A percentile compares a stretch with the other conserved stretches of the same genome.
Conservation (phyloP, 495 filamentous ascomycete genomes). For the Xylaria bambusicola region DNA sequence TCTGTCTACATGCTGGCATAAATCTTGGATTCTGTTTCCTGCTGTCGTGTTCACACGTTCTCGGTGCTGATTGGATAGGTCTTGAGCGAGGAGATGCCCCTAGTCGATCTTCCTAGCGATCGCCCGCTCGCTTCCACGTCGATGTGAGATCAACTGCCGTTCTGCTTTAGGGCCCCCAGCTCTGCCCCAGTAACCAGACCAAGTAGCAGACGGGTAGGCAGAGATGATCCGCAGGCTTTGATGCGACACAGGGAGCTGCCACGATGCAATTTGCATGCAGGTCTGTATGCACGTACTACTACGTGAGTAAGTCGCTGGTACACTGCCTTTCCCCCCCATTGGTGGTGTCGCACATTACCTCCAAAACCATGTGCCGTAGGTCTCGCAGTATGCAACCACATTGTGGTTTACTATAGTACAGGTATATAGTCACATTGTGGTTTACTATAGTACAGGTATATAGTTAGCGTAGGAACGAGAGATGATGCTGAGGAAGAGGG, state of each 20-base stretch:
- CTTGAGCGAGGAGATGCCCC: background rate
- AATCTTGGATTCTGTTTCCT: too few species aligned
- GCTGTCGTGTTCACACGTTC: background rate
- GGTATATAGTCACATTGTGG: too few species aligned
- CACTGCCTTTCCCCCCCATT: background rate
- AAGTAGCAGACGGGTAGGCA: background rate
- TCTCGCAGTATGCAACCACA: too few species aligned
- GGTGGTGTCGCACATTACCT: too few species aligned
- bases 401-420: too few species aligned
- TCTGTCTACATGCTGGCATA: too few species aligned
- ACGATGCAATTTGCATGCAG: background rate
- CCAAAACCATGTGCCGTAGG: too few species aligned
- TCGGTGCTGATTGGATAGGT: background rate
- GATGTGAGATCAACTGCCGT: background rate
- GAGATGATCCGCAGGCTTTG: conserved; percentile 4
- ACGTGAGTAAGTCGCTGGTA: too few species aligned
- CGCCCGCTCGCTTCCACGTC: background rate
- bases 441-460: too few species aligned
- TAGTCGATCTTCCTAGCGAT: background rate
- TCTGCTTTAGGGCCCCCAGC: background rate
- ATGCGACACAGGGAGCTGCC: background rate
- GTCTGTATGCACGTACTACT: conserved; percentile 4
- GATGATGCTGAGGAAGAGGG: background rate
- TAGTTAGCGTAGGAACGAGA: too few species aligned
- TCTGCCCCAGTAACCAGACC: background rate